Conservation (phyloP, 805 yeast genomes). For the Sungouiella blattae region DNA sequence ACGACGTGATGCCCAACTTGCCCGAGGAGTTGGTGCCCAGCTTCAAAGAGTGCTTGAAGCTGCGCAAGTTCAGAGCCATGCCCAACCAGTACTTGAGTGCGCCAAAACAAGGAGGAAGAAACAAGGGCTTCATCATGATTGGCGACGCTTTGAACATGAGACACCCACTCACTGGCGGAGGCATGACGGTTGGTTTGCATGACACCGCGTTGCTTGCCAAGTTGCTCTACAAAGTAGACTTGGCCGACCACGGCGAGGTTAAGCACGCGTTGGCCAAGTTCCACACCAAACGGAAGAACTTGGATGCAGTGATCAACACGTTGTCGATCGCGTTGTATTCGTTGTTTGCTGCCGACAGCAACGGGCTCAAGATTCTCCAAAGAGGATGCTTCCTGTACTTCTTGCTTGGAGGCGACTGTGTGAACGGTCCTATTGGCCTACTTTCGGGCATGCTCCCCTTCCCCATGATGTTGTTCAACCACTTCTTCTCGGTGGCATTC, state of each 20-base stretch:
- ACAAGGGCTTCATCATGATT: slow-evolving; percentile 73
- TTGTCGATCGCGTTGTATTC: slow-evolving; percentile 87
- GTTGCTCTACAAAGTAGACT: slow-evolving; percentile 52
- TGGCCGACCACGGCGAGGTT: slow-evolving; percentile 57
- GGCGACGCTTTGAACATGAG: slow-evolving; percentile 98
- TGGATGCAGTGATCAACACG: slow-evolving; percentile 84
- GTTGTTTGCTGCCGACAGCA: slow-evolving; percentile 81
- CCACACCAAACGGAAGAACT: slow-evolving; percentile 72
- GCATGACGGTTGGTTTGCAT: slow-evolving; percentile 95
- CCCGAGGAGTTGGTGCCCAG: slow-evolving; percentile 67
- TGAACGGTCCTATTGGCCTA: slow-evolving; percentile 75
- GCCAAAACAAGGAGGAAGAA: slow-evolving; percentile 46
- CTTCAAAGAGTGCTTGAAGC: slow-evolving; percentile 57
- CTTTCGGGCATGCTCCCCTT: slow-evolving; percentile 77
- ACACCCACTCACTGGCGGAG: slow-evolving; percentile 98
- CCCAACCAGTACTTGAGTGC: slow-evolving; percentile 93
- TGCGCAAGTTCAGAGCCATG: slow-evolving; percentile 70
- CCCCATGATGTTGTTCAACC: slow-evolving; percentile 73
- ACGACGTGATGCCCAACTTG: slow-evolving; percentile 60
- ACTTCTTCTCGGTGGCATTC: slow-evolving; percentile 88
- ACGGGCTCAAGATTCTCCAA: slow-evolving; percentile 66
- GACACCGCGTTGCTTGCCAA: slow-evolving; percentile 72
- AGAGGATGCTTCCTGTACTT: slow-evolving; percentile 88
- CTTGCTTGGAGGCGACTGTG: slow-evolving; percentile 76
- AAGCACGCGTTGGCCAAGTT: slow-evolving; percentile 58